Conservation (phyloP, 345 rosid species). For the Lenwebbia sp. region DNA sequence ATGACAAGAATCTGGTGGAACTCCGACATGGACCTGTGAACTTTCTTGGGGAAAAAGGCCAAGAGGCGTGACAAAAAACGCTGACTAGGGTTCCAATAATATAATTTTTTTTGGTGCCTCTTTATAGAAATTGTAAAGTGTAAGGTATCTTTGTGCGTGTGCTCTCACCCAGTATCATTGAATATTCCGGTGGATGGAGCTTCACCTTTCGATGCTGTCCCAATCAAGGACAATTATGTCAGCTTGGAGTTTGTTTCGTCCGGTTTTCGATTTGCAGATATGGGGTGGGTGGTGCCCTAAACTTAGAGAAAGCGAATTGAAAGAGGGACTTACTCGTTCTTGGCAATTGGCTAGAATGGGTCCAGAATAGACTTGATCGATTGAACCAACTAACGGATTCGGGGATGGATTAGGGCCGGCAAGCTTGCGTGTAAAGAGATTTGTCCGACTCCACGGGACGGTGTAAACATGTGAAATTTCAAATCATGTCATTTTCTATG, state of each 20-base stretch:
- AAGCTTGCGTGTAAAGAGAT: neutral
- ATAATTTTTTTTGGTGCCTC: neutral
- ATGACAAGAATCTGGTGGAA: neutral
- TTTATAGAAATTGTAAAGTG: neutral
- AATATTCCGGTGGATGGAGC: neutral
- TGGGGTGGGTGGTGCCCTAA: neutral
- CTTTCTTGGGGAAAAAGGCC: neutral
- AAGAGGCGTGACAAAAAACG: neutral
- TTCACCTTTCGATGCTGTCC: neutral
- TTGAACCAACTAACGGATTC: neutral
- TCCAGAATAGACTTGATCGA: neutral
- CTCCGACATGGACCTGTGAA: neutral
- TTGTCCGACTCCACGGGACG: neutral
- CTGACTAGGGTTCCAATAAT: neutral
- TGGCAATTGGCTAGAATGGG: neutral
- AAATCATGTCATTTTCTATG: neutral
- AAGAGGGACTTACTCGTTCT: neutral
- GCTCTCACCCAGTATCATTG: neutral
- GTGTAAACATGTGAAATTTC: neutral
- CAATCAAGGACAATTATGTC: neutral
- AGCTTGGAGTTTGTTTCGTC: neutral
- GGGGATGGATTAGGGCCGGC: neutral
- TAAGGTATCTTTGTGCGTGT: neutral
- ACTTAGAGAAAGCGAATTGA: neutral
- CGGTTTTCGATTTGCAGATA: neutral